phyloP scores from a whole-genome alignment of 768 basidiomycete genomes.

The Royoungia palumana region DNA sequence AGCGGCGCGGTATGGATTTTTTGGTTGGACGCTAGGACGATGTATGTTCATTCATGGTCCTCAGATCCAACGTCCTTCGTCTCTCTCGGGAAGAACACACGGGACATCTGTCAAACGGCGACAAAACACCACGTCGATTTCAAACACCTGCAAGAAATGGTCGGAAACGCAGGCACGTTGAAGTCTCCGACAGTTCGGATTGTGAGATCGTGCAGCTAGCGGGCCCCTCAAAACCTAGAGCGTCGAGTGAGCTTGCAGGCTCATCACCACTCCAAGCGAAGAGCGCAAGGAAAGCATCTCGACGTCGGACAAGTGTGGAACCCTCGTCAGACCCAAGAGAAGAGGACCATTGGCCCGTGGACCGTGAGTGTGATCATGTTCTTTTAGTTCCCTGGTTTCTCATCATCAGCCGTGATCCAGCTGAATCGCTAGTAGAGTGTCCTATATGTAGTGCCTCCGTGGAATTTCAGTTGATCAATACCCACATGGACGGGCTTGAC shows the following conservation, averaged over 20 bases:
- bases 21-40: background rate
- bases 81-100: slow-evolving; percentile 37
- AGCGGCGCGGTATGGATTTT: slow-evolving; percentile 54
- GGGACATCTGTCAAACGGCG: background rate
- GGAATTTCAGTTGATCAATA: slow-evolving; percentile 49
- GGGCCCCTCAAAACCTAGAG: slow-evolving; percentile 27
- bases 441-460: slow-evolving; percentile 57
- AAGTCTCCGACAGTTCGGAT: slow-evolving; percentile 21
- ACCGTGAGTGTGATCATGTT: slow-evolving; percentile 14
- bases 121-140: slow-evolving; percentile 18
- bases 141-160: slow-evolving; percentile 17
- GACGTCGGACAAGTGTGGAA: slow-evolving; percentile 14
- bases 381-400: background rate
- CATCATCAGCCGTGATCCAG: slow-evolving; percentile 23
- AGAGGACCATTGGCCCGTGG: slow-evolving; percentile 18
- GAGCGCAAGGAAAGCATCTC: slow-evolving; percentile 18
- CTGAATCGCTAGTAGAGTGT: slow-evolving; percentile 44
- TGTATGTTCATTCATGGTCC: background rate
- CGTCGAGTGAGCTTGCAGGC: slow-evolving; percentile 21
- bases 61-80: slow-evolving; percentile 43
- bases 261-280: slow-evolving; percentile 24
- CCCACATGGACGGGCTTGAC: slow-evolving; percentile 58
- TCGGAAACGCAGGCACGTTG: slow-evolving; percentile 37
- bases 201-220: slow-evolving; percentile 28
- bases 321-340: slow-evolving; percentile 33